These are phyloP conservation scores for Aspergillus pseudotamarii DNA, from an alignment of 2,329 filamentous ascomycete genomes.

Conservation along the genomic window DNA sequence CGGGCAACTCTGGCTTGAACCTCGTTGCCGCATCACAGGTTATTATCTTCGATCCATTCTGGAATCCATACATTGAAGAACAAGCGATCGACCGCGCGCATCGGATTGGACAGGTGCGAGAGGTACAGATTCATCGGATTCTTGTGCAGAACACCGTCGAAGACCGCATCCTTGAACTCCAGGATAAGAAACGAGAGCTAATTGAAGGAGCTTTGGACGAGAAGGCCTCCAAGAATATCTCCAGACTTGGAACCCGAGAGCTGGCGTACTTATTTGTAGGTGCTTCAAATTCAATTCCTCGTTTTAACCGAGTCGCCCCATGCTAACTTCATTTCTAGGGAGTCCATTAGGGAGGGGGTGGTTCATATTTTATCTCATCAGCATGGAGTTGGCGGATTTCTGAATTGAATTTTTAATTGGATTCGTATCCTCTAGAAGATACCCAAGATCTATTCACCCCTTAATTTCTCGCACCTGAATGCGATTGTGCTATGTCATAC, in stretches of 20 bases:
- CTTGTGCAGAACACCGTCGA: conserved; percentile 79
- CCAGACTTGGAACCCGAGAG: conserved; percentile 67
- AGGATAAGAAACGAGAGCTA: conserved; percentile 75
- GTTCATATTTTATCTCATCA: neutral
- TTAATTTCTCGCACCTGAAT: neutral
- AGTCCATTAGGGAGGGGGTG: conserved; percentile 15
- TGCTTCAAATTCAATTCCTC: conserved; percentile 2
- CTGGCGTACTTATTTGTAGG: conserved; percentile 69
- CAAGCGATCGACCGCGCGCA: conserved; percentile 90
- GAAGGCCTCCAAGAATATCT: conserved; percentile 66
- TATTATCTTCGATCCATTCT: conserved; percentile 90
- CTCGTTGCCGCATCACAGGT: conserved; percentile 80
- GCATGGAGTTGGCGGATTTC: conserved; percentile 13
- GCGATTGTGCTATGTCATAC: neutral
- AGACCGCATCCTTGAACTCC: conserved; percentile 78
- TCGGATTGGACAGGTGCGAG: conserved; percentile 76
- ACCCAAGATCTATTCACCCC: neutral
- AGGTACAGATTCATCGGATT: conserved; percentile 79
- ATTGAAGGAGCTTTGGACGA: conserved; percentile 82
- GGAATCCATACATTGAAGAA: conserved; percentile 91
- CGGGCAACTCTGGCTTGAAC: conserved; percentile 84
- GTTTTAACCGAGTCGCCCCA: neutral
- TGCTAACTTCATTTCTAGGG: conserved; percentile 20
- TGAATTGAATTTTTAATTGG: neutral
- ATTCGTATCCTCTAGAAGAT: neutral